Evolutionary conservation across 2,329 filamentous ascomycete genomes (phyloP), one percentile per base, ranked within the genome.

Genomic region (Penicillium sp.): DNA sequence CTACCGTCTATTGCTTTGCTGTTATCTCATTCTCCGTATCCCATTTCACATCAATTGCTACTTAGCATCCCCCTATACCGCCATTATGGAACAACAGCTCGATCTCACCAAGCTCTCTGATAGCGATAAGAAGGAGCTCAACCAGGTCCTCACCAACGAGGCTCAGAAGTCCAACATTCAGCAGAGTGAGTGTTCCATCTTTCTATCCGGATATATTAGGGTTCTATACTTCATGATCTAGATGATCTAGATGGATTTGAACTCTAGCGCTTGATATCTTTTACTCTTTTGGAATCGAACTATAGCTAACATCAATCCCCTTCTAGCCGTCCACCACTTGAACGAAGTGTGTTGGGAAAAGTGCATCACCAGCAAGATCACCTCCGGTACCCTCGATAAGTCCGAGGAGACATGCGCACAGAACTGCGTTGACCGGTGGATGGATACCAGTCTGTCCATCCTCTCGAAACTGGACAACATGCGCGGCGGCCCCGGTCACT

Each of bases 341-440:
- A 86, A 86, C 43, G 89, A 94, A 69, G 85, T 89, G 60, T 99
- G 94, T 84, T 99, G 93, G 87, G 91, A 88, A 73, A 97, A 97
- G 80, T 99, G 94, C 81, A 82, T 97, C 60, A 89, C 89, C 9
- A 81, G 86, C 54, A 82, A 82, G 57, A 88, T 97, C 73, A 87
- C 87, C 66, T 84, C 82, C 60, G 84, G 86, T 29, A 85, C 86
- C 69, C 81, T 99, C 65, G 91, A 95, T 66, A 84, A 83, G 69
- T 80, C 77, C 61, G 94, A 99, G 80, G 88, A 94, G 79, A 78
- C 81, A 9, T 99, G 94, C 76, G 84, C 96, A 74, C 82, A 87
- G 74, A 97, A 96, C 81, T 99, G 94, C 72, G 92, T 97, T 56
- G 90, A 96, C 70, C 84, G 94, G 56, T 97, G 95, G 78, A 83